Evolutionary conservation across 441 rosid genomes (phyloP), one percentile per base, ranked within the genome.

Genomic region (Corymbia calophylla): DNA sequence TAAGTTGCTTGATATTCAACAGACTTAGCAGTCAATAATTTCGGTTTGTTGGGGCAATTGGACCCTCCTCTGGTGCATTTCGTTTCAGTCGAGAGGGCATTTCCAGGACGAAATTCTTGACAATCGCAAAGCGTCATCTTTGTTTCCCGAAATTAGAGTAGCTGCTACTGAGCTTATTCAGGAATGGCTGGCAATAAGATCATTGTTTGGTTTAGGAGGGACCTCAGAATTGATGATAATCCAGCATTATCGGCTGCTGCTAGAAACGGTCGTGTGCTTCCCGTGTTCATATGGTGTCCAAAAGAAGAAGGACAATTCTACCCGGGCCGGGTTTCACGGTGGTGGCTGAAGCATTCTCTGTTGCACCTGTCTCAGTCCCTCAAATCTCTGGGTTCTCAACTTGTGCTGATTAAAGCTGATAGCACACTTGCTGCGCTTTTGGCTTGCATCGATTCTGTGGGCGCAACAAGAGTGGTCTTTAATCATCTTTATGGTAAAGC

Each of bases 321-420:
- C 91, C 98, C 98, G 0, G 99, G 99, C 88, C 97, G 99, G 53
- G 98, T 96, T 68, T 97, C 99, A 1, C 93, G 99, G 93, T 97
- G 99, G 99, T 97, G 99, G 99, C 94, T 97, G 92, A 96, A 97
- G 94, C 97, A 95, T 92, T 97, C 99, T 82, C 96, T 96, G 73
- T 44, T 89, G 86, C 97, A 94, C 91, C 94, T 97, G 92, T 90
- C 91, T 88, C 94, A 94, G 73, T 95, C 99, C 10, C 92, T 97
- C 90, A 94, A 94, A 88, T 93, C 99, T 89, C 94, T 97, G 86
- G 99, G 99, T 81, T 95, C 96, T 88, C 94, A 95, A 31, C 99
- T 97, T 89, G 91, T 94, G 90, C 81, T 96, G 39, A 94, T 97
- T 90, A 96, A 94, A 94, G 91, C 98, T 9, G 92, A 95, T 27